Base-by-base conservation (phyloP, 495 filamentous ascomycete genomes). In the Hypoxylon crocopeplum region DNA sequence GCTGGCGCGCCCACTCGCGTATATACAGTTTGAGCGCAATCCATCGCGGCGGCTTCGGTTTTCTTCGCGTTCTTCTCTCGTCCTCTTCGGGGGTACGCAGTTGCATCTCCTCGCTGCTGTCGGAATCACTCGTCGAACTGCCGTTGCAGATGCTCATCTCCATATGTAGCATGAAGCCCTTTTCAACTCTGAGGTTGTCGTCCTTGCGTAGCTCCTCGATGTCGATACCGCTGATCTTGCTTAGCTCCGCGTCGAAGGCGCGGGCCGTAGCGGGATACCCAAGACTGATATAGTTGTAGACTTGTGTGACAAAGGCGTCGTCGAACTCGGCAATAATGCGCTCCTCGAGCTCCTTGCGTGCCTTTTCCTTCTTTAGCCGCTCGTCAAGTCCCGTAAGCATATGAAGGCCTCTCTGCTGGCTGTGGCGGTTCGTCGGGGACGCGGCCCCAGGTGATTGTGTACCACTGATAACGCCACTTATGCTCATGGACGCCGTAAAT, bases 211-310 rank as follows among this genome's bases (percentile, higher is more conserved):
- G 79, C 37, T 89, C 82, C 20, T 80, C 76, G 22, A 90, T 56
- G 0, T 80, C 50, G 16, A 93, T 85, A 3, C 81, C 78, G 24
- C 88, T 88, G 41, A 96, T 92, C 68, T 85, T 87, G 67, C 85
- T 82, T 17, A 97, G 78, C 73, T 97, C 93, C 34, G 82, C 74
- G 70, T 97, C 93, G 67, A 88, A 97, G 47, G 82, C 82, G 10
- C 88, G 84, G 8, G 92, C 93, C 20, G 92, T 80, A 12, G 89
- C 85, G 6, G 92, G 91, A 69, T 95, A 97, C 2, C 93, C 92
- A 16, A 97, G 82, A 1, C 91, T 95, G 11, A 97, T 79, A 73
- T 97, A 97, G 69, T 97, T 96, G 77, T 93, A 97, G 13, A 97
- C 91, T 71, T 97, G 92, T 2, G 91, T 95, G 33, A 97, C 84